phyloP scores from a whole-genome alignment of 2,329 filamentous ascomycete genomes.

The Xenosphaeropsis pyriputrescens region DNA sequence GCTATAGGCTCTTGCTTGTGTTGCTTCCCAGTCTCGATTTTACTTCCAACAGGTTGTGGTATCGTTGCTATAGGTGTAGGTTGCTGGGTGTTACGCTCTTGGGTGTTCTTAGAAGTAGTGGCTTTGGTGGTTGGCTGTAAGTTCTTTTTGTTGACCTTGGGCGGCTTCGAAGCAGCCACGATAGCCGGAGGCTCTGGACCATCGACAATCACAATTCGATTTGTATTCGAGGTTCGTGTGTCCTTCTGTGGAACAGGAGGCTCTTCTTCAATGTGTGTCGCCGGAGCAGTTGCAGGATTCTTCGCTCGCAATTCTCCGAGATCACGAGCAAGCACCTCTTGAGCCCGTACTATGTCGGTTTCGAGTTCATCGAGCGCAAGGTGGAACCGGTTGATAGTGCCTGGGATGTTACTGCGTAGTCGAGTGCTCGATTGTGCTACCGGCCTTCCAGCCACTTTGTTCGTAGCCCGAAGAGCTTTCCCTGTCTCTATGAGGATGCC shows the following conservation, averaged over 20 bases:
- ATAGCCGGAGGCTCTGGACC: too few species aligned
- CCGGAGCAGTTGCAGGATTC: constrained; percentile 1
- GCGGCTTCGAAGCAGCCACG: not conserved
- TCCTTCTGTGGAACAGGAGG: not conserved
- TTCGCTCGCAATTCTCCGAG: constrained; percentile 23
- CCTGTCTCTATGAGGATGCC: constrained; percentile 42
- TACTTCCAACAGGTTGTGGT: not conserved
- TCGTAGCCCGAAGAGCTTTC: constrained; percentile 35
- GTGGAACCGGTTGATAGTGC: constrained; percentile 22
- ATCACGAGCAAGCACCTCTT: constrained; percentile 39
- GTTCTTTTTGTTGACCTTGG: not conserved
- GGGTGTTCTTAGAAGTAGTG: not conserved
- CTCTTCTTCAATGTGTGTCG: constrained; percentile 4
- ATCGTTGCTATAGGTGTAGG: not conserved
- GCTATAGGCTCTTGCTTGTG: not conserved
- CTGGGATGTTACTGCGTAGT: constrained; percentile 12
- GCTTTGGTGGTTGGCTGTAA: not conserved
- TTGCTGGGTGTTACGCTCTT: not conserved
- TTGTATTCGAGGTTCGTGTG: not conserved
- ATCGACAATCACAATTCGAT: too few species aligned
- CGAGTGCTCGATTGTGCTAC: constrained; percentile 12
- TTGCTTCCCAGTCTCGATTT: not conserved
- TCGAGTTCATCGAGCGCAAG: constrained; percentile 40
- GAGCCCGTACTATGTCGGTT: constrained; percentile 38
- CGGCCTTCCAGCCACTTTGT: constrained; percentile 28